These are phyloP conservation scores for Alternaria triticina DNA, from an alignment of 2,329 filamentous ascomycete genomes.

Conservation along the genomic window DNA sequence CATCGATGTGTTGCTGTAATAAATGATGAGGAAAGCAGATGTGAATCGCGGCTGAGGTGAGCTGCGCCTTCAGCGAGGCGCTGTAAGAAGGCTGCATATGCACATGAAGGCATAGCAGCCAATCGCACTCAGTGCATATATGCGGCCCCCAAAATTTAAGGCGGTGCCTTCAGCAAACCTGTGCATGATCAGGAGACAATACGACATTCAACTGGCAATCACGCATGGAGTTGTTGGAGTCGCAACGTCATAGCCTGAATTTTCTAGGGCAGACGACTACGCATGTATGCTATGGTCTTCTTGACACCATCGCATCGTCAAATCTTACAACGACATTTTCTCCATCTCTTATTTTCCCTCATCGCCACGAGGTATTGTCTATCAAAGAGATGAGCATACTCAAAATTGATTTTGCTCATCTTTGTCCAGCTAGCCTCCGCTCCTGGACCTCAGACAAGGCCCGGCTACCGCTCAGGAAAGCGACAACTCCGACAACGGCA, in stretches of 20 bases:
- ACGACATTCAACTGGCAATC: not conserved
- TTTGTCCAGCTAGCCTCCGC: constrained; percentile 76
- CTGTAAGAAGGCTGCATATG: not conserved
- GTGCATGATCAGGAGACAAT: not conserved
- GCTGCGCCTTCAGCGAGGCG: not conserved
- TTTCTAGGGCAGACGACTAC: not conserved
- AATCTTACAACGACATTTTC: not conserved
- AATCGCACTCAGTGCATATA: not conserved
- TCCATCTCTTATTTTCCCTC: not conserved
- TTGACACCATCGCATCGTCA: not conserved
- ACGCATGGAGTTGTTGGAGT: too few relatives aligned
- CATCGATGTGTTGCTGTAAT: not conserved
- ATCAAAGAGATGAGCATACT: too few relatives aligned
- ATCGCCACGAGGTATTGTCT: not conserved
- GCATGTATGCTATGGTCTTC: not conserved
- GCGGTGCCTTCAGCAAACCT: not conserved
- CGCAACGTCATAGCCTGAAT: too few relatives aligned
- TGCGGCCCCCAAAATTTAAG: too few relatives aligned
- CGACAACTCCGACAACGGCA: constrained; percentile 69
- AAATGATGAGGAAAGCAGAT: not conserved
- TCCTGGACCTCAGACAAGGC: constrained; percentile 93
- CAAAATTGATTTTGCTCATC: constrained; percentile 48
- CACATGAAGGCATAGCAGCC: not conserved
- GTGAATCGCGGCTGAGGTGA: not conserved
- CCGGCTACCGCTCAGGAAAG: constrained; percentile 86